Evolutionary conservation across 805 yeast genomes (phyloP), one percentile per base, ranked within the genome.

Genomic region (Kuraishia ogatae): DNA sequence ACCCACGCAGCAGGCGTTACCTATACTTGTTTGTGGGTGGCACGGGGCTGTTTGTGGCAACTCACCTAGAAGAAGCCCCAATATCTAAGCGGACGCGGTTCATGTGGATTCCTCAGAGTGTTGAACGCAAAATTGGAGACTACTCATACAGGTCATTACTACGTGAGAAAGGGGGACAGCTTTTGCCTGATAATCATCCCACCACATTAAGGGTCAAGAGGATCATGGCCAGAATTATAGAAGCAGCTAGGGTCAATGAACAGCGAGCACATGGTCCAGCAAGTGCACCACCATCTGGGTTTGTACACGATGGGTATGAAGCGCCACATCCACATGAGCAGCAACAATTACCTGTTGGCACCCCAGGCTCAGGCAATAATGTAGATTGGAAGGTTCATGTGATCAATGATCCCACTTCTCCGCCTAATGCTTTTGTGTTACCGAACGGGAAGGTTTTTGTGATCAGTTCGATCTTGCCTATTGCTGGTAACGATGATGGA

Each of bases 381-480:
- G 60, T 68, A 15, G 76, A 84, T 48, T 94, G 99, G 98, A 74
- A 80, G 59, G 81, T 94, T 28, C 89, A 89, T 65, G 87, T 94
- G 22, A 85, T 89, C 21, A 80, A 85, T 58, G 85, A 82, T 56
- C 82, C 86, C 1, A 70, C 70, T 39, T 92, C 96, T 17, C 96
- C 98, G 1, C 98, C 99, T 2, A 94, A 94, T 71, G 99, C 99
- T 1, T 93, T 94, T 71, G 97, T 94, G 20, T 74, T 94, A 39
- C 98, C 98, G 21, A 93, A 94, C 58, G 99, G 99, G 6, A 92
- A 92, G 68, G 96, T 94, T 49, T 94, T 94, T 70, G 91, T 94
- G 20, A 89, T 88, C 64, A 77, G 85, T 50, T 81, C 88, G 10
- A 89, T 94, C 48, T 66, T 94, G 51, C 87, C 88, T 1, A 81